Conservation (phyloP, 345 rosid genomes). For the Eucalyptus erythrocorys region DNA sequence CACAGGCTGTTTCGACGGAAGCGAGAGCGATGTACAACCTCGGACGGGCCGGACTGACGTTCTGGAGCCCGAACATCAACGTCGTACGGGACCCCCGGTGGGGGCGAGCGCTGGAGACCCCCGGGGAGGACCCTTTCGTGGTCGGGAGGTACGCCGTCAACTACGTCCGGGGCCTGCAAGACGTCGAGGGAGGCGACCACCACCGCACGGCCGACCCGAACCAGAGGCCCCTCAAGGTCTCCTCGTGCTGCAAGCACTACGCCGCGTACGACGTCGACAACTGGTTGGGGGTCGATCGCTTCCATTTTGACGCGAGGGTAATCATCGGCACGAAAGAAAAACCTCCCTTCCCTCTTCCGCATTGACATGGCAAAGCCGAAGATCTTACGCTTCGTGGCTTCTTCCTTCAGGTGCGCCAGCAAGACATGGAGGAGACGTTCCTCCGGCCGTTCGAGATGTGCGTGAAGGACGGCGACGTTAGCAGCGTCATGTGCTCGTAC, state of each 20-base stretch:
- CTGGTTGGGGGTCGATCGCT: conserved; percentile 19
- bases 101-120: conserved; percentile 30
- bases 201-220: background rate
- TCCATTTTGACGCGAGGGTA: conserved; percentile 14
- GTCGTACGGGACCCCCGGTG: conserved; percentile 37
- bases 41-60: conserved; percentile 28
- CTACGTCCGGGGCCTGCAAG: conserved; percentile 37
- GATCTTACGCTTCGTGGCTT: background rate
- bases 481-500: conserved; percentile 42
- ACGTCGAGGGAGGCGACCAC: conserved; percentile 12
- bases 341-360: background rate
- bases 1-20: conserved; percentile 35
- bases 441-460: conserved; percentile 27
- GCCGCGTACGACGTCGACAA: conserved; percentile 30
- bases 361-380: background rate
- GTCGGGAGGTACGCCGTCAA: conserved; percentile 22
- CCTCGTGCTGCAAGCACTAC: conserved; percentile 34
- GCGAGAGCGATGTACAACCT: conserved; percentile 47
- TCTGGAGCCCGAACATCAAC: conserved; percentile 36
- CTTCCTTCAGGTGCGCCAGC: conserved; percentile 8
- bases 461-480: conserved; percentile 31
- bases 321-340: background rate
- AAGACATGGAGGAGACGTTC: conserved; percentile 24
- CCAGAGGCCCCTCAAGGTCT: conserved; percentile 28
- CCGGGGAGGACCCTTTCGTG: conserved; percentile 30